Base-by-base conservation (phyloP, 2,329 filamentous ascomycete genomes). In the Tothia fuscella region DNA sequence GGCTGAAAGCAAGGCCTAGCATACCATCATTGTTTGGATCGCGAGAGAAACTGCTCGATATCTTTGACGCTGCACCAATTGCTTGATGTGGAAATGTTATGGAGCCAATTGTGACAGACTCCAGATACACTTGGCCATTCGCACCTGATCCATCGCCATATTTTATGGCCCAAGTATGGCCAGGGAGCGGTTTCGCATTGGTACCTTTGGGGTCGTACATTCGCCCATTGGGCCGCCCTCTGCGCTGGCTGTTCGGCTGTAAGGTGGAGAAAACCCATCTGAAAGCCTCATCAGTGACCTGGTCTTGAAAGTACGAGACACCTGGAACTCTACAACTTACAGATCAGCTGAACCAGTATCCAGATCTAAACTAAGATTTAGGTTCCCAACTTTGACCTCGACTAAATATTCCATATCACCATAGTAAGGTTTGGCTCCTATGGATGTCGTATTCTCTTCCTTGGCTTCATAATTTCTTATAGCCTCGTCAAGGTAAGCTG, bases 131-230 rank as follows among this genome's bases (percentile, higher is more conserved):
- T 38, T 70, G 68, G 31, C 80, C 80, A 34, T 58, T 64, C 14
- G 80, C 80, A 26, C 66, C n/a, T n/a, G n/a, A n/a, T 7, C 31
- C 74, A 49, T 84, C 80, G 19, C 75, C 78, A 50, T 84, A 84
- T 12, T 54, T 61, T 51, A 82, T 78, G 5, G 58, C 56, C 77
- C 78, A 82, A 17, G 58, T 66, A 47, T 65, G 61, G 21, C 71
- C 72, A 3, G 45, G 46, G 38, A 74, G 49, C 37, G 62, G 61
- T 38, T 24, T 37, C 2, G 63, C 67, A 6, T 44, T 55, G 21
- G 68, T 66, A 3, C 58, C 42, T 28, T 56, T 50, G 3, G 73
- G 72, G 31, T 66, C 62, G 59, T 84, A 84, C 50, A 75, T 55
- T 16, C 17, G 7, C 10, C 10, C 26, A 28, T 82, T 78, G 10